Base-by-base conservation (phyloP, 192 early-diverging fungal genomes). In the Coemansia furcata region DNA sequence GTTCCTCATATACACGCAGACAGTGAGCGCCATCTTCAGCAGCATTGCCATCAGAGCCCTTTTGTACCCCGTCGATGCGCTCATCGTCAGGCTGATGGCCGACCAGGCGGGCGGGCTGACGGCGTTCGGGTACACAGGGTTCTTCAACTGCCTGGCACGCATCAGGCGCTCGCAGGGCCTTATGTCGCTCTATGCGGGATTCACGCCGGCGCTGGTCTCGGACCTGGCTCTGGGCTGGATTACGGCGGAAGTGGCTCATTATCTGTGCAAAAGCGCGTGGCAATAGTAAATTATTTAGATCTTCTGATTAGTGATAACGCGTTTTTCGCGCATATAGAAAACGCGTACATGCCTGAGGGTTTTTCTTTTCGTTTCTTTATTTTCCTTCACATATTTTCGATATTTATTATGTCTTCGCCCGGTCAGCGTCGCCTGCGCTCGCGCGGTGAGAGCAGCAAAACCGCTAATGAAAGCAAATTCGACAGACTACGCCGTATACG, bases 401-500 rank as follows among this genome's bases (percentile, higher is more conserved):
- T 40, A 29, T 59, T 36, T 3, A n/a, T 47, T 12, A 71, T 78
- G 76, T 44, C 69, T 12, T 66, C 77, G 11, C 68, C 72, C 11
- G 63, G n/a, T 9, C 40, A 65, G 11, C 72, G 78, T 42, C 63
- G 60, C 26, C 63, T 76, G 44, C 78, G 79, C 19, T 33, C 73
- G 1, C 74, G 68, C 32, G 29, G 47, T 19, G 67, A 68, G 21
- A 65, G 65, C 14, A 46, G 71, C 21, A 52, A 60, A n/a, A 60
- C 11, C 33, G 26, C 52, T n/a, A 44, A 6, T 36, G 74, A 72
- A 37, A 67, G 38, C 68, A 74, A 72, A 42, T 78, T 83, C 30
- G 80, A 67, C 10, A 60, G 61, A 29, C 65, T 83, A 29, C 80
- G 80, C 15, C 75, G 72, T n/a, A 58, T 77, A 23, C 74, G 75